Evolutionary conservation across 345 rosid species (phyloP).

Genomic region (Eucalyptus leucophloia): DNA sequence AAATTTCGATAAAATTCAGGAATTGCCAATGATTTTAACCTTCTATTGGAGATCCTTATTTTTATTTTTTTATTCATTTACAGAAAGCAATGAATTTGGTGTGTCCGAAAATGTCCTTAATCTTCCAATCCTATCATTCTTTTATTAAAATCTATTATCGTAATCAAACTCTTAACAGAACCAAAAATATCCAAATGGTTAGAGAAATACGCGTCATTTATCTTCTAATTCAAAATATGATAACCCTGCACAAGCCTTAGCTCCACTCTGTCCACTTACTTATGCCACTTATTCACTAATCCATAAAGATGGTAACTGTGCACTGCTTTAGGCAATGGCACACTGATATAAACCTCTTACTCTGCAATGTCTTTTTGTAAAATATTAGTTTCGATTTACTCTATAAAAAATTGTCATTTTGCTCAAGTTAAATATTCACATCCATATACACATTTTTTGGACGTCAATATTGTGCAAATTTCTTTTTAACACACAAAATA

Average conservation of each 20-base stretch:
- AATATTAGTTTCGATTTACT: background rate
- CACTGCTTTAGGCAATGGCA: background rate
- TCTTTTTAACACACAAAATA: background rate
- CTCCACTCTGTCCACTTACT: background rate
- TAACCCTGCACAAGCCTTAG: background rate
- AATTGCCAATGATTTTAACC: background rate
- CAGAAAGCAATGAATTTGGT: background rate
- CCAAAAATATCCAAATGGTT: background rate
- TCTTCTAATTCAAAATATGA: background rate
- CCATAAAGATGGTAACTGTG: background rate
- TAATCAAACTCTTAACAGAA: background rate
- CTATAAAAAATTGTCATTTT: background rate
- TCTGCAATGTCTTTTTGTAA: background rate
- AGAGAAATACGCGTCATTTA: background rate
- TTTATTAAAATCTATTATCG: background rate
- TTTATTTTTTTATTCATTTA: background rate
- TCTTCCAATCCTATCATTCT: background rate
- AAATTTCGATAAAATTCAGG: background rate
- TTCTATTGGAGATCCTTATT: background rate
- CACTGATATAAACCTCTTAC: background rate
- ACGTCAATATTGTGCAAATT: background rate
- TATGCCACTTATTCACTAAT: background rate
- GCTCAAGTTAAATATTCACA: background rate
- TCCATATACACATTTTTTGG: background rate
- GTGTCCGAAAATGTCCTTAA: background rate